phyloP scores from a whole-genome alignment of 2,329 filamentous ascomycete species.

The Blastomyces emzantsi region DNA sequence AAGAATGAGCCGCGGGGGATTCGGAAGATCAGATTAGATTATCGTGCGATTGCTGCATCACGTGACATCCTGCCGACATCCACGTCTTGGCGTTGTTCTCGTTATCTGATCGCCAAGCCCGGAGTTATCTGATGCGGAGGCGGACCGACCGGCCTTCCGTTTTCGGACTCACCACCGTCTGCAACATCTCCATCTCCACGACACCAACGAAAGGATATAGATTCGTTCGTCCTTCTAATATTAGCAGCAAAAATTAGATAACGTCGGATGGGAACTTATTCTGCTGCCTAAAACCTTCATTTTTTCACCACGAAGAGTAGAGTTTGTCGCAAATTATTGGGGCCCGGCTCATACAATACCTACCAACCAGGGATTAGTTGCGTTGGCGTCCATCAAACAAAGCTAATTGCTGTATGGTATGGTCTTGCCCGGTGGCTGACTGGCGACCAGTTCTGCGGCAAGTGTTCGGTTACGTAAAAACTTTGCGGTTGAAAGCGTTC shows the following conservation, averaged over 20 bases:
- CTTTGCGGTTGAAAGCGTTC: no score
- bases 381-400: not conserved
- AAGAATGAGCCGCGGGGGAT: not conserved
- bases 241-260: no score
- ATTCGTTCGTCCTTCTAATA: no score
- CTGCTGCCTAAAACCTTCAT: not conserved
- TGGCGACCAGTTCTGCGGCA: no score
- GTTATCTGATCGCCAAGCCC: constrained; percentile 14
- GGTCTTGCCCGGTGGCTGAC: no score
- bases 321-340: not conserved
- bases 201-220: not conserved
- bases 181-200: not conserved
- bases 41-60: constrained; percentile 17
- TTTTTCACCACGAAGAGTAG: not conserved
- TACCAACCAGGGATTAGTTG: not conserved
- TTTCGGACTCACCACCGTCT: not conserved
- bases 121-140: constrained; percentile 14
- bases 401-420: not conserved
- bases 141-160: not conserved
- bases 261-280: not conserved
- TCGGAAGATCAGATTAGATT: constrained; percentile 21
- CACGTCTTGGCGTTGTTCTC: not conserved
- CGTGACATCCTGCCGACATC: constrained; percentile 11
- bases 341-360: no score
- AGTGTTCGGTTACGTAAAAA: no score